Percentiles rank a stretch among this genome's conserved stretches.
phyloP scores from a whole-genome alignment of 495 filamentous ascomycete species.

The Xylaria castorea region DNA sequence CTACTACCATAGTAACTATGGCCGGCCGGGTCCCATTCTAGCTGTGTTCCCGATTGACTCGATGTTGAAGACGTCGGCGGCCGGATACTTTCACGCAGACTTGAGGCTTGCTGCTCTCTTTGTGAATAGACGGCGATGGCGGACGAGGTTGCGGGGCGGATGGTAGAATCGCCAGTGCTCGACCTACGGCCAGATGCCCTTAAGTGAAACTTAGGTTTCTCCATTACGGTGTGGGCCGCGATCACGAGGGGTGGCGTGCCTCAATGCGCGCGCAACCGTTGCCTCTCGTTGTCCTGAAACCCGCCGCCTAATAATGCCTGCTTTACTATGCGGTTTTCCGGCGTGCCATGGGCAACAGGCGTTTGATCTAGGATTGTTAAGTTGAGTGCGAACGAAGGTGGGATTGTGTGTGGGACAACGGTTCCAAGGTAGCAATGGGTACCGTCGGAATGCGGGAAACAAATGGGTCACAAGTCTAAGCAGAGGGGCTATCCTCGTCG shows the following conservation, averaged over 20 bases:
- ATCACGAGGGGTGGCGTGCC: background rate
- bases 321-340: background rate
- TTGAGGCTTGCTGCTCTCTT: constrained; percentile 8
- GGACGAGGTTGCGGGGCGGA: constrained; percentile 9
- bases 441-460: constrained; percentile 10
- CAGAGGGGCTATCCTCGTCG: constrained; percentile 10
- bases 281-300: background rate
- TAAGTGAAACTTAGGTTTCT: background rate
- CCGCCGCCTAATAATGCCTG: background rate
- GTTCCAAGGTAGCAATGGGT: background rate
- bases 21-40: constrained; percentile 5
- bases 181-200: constrained; percentile 7
- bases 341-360: constrained; percentile 2
- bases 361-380: background rate
- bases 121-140: constrained; percentile 12
- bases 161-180: background rate
- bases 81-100: background rate
- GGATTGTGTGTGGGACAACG: background rate
- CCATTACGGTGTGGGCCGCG: constrained; percentile 7
- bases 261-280: background rate
- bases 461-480: constrained; percentile 6
- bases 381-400: background rate
- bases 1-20: constrained; percentile 14
- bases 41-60: constrained; percentile 9
- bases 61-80: constrained; percentile 21